Evolutionary conservation across 2,329 filamentous ascomycete species (phyloP), one percentile per base, ranked within the genome.

Genomic region (Keithomyces neogunnii): DNA sequence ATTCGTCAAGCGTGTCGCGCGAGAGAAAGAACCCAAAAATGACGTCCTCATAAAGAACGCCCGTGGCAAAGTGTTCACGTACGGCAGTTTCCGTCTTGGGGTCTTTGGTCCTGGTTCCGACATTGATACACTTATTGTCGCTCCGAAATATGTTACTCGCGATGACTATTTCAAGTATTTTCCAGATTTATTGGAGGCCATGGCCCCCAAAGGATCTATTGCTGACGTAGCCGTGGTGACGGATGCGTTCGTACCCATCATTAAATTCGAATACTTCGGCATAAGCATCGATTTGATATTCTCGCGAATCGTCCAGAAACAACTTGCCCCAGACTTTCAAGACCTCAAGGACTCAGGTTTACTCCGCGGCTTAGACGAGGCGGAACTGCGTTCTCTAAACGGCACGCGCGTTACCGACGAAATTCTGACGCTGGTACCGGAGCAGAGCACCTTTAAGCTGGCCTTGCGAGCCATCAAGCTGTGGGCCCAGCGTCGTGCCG

Each of bases 211-310:
- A 38, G 87, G 84, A n/a, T 78, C 90, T 53, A 89, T 97, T 60
- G 86, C 87, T 54, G 89, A 95, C 64, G 76, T 96, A 61, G 85
- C 88, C 2, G 82, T 86, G 0, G 93, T 99, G 38, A 85, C 85
- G 46, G 92, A 95, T 62, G 89, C 92, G 3, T 95, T 89, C 63
- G 92, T 97, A 6, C 93, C 93, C 46, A 95, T 99, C 66, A 97
- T 99, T 74, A 97, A 96, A 67, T 88, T 97, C 62, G 89, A 95
- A 66, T 89, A 95, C 59, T 83, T 80, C 48, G 88, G 85, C 47
- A 95, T 99, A 65, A 93, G 89, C 66, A 95, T 99, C 65, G 93
- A 99, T 77, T 72, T 99, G 59, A 95, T 97, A 65, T 90, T 91
- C 69, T 86, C 88, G 57, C 79, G 88, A 51, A 81, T 95, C 58